A percentile compares a stretch with the other conserved stretches of the same genome.
These are phyloP conservation scores for Hypoxylon trugodes DNA, from an alignment of 495 filamentous ascomycete species.

Conservation along the genomic window DNA sequence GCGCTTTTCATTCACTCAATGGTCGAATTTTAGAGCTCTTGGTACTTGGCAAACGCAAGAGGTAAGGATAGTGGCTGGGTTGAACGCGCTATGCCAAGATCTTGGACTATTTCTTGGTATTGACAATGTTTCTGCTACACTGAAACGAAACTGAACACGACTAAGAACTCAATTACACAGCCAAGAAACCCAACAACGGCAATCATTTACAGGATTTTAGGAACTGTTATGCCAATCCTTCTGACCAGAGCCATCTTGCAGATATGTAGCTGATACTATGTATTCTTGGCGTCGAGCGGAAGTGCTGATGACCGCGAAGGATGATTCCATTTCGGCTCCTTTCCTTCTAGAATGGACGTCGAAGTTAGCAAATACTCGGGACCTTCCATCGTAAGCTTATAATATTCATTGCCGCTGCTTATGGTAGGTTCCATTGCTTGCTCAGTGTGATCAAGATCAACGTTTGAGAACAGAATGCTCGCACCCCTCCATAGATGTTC, in stretches of 20 bases:
- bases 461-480: neutral
- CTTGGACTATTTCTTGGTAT: conserved; percentile 42
- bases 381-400: conserved; percentile 11
- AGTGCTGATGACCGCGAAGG: conserved; percentile 10
- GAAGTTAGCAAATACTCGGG: conserved; percentile 7
- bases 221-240: conserved; percentile 19
- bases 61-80: conserved; percentile 17
- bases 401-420: conserved; percentile 12
- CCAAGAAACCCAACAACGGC: conserved; percentile 31
- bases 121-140: conserved; percentile 35
- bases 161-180: conserved; percentile 31
- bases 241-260: conserved; percentile 21
- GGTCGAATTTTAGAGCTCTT: conserved; percentile 18
- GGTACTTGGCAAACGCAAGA: conserved; percentile 26
- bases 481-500: too few relatives aligned
- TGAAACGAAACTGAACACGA: conserved; percentile 30
- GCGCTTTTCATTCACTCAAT: conserved; percentile 23
- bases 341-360: conserved; percentile 31
- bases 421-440: neutral
- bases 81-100: conserved; percentile 30
- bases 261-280: conserved; percentile 20
- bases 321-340: conserved; percentile 14
- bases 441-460: neutral
- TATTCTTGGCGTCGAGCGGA: conserved; percentile 22
- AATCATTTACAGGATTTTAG: conserved; percentile 24